Base-by-base conservation (phyloP, 495 filamentous ascomycete species). In the Parmelia sp. region DNA sequence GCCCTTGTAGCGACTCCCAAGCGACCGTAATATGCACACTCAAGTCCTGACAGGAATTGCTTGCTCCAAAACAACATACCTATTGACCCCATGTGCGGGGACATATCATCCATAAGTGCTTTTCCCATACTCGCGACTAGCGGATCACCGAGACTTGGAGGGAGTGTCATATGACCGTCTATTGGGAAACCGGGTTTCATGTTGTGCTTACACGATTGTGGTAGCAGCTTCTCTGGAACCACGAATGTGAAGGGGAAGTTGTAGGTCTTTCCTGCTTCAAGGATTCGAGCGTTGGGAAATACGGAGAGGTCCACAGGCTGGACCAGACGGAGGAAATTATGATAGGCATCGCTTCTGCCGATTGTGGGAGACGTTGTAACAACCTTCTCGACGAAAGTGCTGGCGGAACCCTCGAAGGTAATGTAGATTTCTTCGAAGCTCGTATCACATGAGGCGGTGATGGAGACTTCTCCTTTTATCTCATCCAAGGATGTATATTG, bases 201-300 rank as follows among this genome's bases (percentile, higher is more conserved):
- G 10, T 59, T n/a, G 71, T 90, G 88, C 44, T 74, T 76, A 74
- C 89, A 92, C 8, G 81, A 71, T 63, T 82, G 79, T 7, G 83
- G 83, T 11, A 87, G 76, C 47, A 97, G 80, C 15, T 85, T 84
- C 36, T 83, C 80, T 1, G 95, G 94, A 17, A 97, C 83, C 44
- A 90, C 87, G 70, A 98, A 98, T 65, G 84, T 86, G 76, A 97
- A 98, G 3, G 91, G 89, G 60, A 96, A 86, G 19, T 74, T 84
- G 72, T 92, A 90, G 33, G 77, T 82, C 58, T 76, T 77, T 5
- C 85, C 89, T 4, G 83, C 79, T 72, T 90, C 83, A 17, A 91
- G 74, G 27, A 91, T 76, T 11, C 88, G 78, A 23, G 89, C 84
- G 17, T 82, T 78, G 0, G 92, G 92, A 67, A 92, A 90, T 3